phyloP scores from a whole-genome alignment of 495 filamentous ascomycete genomes.

The Neurospora tetrasperma region DNA sequence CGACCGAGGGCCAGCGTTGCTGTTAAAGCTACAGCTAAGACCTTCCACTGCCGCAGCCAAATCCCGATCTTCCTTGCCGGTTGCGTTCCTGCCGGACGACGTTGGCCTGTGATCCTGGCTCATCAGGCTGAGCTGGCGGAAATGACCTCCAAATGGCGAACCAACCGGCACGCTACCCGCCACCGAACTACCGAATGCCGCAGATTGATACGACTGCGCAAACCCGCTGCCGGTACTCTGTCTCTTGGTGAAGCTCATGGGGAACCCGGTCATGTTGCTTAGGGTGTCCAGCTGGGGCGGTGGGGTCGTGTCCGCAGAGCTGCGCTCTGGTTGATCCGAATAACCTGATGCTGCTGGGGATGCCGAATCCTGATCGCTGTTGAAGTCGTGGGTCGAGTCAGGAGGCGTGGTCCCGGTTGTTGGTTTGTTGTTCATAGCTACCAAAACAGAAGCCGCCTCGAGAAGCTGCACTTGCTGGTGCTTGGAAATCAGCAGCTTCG shows the following conservation, averaged over 20 bases:
- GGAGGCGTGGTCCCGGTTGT: conserved; percentile 45
- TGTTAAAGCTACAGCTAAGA: conserved; percentile 81
- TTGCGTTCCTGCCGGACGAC: conserved; percentile 51
- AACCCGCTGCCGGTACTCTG: conserved; percentile 58
- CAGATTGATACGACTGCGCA: conserved; percentile 80
- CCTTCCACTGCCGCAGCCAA: conserved; percentile 86
- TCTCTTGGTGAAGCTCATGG: conserved; percentile 44
- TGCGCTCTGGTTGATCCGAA: conserved; percentile 61
- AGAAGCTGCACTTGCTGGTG: conserved; percentile 98
- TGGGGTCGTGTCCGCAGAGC: conserved; percentile 60
- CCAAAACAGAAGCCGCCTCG: conserved; percentile 88
- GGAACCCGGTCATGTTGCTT: conserved; percentile 28
- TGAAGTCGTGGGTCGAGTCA: conserved; percentile 50
- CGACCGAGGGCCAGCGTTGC: conserved; percentile 52
- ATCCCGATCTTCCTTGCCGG: conserved; percentile 62
- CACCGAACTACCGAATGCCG: conserved; percentile 39
- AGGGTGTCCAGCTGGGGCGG: conserved; percentile 50
- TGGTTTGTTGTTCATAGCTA: conserved; percentile 68
- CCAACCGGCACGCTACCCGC: conserved; percentile 38
- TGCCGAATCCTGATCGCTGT: conserved; percentile 71
- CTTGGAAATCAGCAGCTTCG: conserved; percentile 97
- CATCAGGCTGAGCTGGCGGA: conserved; percentile 43
- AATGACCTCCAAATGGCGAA: conserved; percentile 39
- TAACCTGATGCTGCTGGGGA: conserved; percentile 71
- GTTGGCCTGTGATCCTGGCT: conserved; percentile 49